A percentile compares a stretch with the other conserved stretches of the same genome.
phyloP scores from a whole-genome alignment of 2,329 filamentous ascomycete genomes.

The Dryadomyces quercivorus region DNA sequence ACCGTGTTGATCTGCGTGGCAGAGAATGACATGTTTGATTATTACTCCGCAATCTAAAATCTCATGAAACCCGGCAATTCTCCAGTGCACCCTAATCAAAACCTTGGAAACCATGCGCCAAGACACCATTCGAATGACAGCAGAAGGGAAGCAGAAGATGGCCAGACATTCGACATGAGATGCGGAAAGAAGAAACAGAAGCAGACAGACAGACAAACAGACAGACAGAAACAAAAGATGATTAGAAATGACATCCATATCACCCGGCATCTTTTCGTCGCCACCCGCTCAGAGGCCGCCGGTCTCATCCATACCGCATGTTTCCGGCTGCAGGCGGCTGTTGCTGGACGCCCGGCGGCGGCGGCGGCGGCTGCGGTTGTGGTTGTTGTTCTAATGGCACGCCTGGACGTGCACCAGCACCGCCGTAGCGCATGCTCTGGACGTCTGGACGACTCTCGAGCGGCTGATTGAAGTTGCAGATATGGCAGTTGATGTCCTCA shows the following conservation, averaged over 20 bases:
- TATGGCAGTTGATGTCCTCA: constrained; percentile 58
- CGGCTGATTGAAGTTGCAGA: constrained; percentile 66
- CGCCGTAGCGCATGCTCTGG: constrained; percentile 30
- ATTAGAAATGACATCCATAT: not conserved
- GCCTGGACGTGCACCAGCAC: constrained; percentile 13
- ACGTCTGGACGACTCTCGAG: constrained; percentile 46
- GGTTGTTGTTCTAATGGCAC: constrained; percentile 20
- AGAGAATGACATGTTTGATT: no score
- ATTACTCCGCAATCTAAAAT: no score
- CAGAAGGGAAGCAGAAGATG: not conserved
- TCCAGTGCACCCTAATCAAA: no score
- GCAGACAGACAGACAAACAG: not conserved
- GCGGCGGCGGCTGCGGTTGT: no score
- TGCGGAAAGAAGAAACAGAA: not conserved
- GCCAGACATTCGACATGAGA: no score
- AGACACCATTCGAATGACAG: not conserved
- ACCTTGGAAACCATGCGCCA: not conserved
- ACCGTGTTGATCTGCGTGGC: no score
- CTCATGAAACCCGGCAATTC: no score
- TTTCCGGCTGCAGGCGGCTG: constrained; percentile 10
- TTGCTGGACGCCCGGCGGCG: not conserved
- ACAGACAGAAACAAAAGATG: not conserved
- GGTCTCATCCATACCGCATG: constrained; percentile 17
- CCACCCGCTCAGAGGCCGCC: not conserved
- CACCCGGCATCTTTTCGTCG: not conserved